Conservation (phyloP, 2,329 filamentous ascomycete species). For the Pseudogymnoascus sp. region DNA sequence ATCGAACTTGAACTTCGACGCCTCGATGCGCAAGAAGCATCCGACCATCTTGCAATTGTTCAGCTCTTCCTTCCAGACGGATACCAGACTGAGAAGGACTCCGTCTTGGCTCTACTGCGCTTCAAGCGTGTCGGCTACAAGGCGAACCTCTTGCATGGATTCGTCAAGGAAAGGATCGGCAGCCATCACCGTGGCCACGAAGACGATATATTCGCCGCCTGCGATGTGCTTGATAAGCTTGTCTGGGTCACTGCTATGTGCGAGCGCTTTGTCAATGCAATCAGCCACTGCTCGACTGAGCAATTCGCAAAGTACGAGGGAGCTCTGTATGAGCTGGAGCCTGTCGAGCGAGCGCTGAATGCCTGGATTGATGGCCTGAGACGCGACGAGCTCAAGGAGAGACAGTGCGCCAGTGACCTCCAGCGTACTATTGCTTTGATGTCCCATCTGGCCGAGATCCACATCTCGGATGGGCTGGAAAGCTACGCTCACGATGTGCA, state of each 20-base stretch:
- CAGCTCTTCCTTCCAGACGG: slow-evolving; percentile 82
- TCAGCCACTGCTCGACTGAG: slow-evolving; percentile 67
- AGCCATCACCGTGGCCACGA: slow-evolving; percentile 59
- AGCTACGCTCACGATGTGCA: slow-evolving; percentile 71
- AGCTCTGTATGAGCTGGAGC: slow-evolving; percentile 78
- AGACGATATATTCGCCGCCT: slow-evolving; percentile 71
- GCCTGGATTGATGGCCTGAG: slow-evolving; percentile 78
- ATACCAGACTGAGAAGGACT: slow-evolving; percentile 72
- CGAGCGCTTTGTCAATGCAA: slow-evolving; percentile 71
- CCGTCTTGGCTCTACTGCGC: slow-evolving; percentile 77
- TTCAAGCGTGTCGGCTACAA: slow-evolving; percentile 89
- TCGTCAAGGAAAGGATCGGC: slow-evolving; percentile 70
- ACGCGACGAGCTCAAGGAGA: slow-evolving; percentile 76
- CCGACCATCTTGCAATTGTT: slow-evolving; percentile 80
- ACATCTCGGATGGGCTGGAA: slow-evolving; percentile 61
- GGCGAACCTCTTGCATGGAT: slow-evolving; percentile 65
- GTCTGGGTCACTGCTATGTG: slow-evolving; percentile 78
- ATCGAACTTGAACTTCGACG: slow-evolving; percentile 84
- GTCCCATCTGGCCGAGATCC: slow-evolving; percentile 74
- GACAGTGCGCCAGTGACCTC: slow-evolving; percentile 71
- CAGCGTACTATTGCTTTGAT: slow-evolving; percentile 79
- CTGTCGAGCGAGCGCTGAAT: slow-evolving; percentile 82
- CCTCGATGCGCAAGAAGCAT: slow-evolving; percentile 80
- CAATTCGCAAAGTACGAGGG: slow-evolving; percentile 73
- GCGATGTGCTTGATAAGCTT: slow-evolving; percentile 77